phyloP scores from a whole-genome alignment of 164 flowering plant species.

The Saururus chinensis region DNA sequence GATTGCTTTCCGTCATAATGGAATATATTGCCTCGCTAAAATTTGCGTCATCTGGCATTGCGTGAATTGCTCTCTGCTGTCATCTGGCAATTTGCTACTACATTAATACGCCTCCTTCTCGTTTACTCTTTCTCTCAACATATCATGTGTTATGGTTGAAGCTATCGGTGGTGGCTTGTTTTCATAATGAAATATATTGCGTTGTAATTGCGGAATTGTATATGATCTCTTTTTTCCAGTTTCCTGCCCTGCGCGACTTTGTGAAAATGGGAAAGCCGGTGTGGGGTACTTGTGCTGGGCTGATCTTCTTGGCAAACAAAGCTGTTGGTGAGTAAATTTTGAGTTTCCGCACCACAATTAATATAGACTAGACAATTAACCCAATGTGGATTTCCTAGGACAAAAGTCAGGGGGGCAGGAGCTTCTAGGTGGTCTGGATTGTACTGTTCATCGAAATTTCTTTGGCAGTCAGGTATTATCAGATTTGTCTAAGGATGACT shows the following conservation, averaged over 20 bases:
- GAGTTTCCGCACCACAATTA: neutral
- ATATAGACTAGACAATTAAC: neutral
- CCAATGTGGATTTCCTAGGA: slow-evolving; percentile 34
- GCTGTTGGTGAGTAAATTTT: slow-evolving; percentile 45
- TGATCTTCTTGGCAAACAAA: slow-evolving; percentile 82
- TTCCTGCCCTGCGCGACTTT: slow-evolving; percentile 88
- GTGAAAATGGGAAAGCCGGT: slow-evolving; percentile 91
- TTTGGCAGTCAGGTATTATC: slow-evolving; percentile 84
- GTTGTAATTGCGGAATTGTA: neutral
- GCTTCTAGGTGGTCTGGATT: slow-evolving; percentile 85
- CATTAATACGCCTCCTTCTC: neutral
- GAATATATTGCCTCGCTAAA: too few relatives aligned
- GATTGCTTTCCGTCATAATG: too few relatives aligned
- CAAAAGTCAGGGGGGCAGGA: slow-evolving; percentile 87
- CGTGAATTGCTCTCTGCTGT: neutral
- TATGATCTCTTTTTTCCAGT: slow-evolving; percentile 27
- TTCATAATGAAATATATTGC: too few relatives aligned
- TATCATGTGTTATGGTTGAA: neutral
- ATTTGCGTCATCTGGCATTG: too few relatives aligned
- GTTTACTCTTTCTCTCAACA: neutral
- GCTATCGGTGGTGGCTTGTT: too few relatives aligned
- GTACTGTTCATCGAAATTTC: slow-evolving; percentile 85
- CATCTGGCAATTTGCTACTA: neutral
- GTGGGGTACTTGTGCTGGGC: slow-evolving; percentile 99
- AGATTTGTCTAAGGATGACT: neutral